These are phyloP conservation scores for Colletotrichum endophyticum DNA, from an alignment of 2,329 filamentous ascomycete species.

Conservation along the genomic window DNA sequence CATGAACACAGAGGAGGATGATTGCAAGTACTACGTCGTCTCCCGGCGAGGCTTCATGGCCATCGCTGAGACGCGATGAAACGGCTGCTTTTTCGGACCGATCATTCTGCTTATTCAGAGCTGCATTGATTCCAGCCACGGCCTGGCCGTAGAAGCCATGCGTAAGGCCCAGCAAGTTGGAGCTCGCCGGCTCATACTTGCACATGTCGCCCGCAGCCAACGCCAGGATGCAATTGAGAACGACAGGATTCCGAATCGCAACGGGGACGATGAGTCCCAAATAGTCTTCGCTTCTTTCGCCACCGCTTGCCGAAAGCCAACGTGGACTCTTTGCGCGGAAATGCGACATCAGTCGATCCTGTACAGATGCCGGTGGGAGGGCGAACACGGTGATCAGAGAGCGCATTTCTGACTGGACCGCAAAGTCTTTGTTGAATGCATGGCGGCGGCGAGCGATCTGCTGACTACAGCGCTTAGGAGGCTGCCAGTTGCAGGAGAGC, in stretches of 20 bases:
- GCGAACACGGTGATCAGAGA: not conserved
- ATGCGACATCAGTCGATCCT: not conserved
- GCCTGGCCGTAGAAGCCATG: not conserved
- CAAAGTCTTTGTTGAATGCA: not conserved
- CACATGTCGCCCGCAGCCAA: not conserved
- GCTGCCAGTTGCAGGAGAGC: not conserved
- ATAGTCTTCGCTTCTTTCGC: not conserved
- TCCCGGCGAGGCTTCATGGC: not conserved
- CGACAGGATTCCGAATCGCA: not conserved
- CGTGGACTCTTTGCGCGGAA: not conserved
- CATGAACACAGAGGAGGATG: not conserved
- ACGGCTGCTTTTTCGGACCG: rapidly evolving
- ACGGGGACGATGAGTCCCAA: not conserved
- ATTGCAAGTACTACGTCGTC: not conserved
- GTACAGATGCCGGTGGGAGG: not conserved
- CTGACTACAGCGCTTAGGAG: not conserved
- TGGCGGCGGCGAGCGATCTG: not conserved
- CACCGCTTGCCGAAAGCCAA: not conserved
- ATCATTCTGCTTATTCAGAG: not conserved
- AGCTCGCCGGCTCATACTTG: not conserved
- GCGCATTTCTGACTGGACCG: not conserved
- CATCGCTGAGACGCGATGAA: not conserved
- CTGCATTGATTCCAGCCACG: not conserved
- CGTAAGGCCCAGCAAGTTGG: not conserved
- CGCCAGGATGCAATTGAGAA: not conserved